A percentile compares a stretch with the other conserved stretches of the same genome.
Evolutionary conservation across 352 stramenopile species (phyloP).

Genomic region (Globisporangium abappressorium): DNA sequence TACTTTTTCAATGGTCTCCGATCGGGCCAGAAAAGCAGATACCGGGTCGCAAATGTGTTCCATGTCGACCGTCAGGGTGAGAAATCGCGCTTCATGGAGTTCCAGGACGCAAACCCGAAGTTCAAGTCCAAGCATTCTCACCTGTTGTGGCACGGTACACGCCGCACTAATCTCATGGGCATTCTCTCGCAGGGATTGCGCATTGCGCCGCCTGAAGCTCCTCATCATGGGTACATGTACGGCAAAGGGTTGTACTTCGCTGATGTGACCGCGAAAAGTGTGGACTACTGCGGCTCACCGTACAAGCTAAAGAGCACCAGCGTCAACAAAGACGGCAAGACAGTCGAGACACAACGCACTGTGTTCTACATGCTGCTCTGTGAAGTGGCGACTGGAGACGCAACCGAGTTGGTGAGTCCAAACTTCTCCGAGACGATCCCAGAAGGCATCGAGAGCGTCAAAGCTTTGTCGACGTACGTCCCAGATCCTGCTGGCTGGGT

Average conservation of each 20-base stretch:
- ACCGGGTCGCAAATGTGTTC: conserved; percentile 68
- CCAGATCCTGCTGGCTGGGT: conserved; percentile 47
- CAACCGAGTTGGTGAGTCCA: conserved; percentile 31
- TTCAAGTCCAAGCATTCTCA: conserved; percentile 41
- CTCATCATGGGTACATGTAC: conserved; percentile 78
- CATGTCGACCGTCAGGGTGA: conserved; percentile 62
- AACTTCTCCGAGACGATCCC: conserved; percentile 33
- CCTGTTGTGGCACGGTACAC: conserved; percentile 85
- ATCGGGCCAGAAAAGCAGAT: conserved; percentile 20
- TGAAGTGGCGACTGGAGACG: conserved; percentile 56
- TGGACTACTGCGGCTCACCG: conserved; percentile 62
- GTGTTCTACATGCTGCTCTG: conserved; percentile 76
- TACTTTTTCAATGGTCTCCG: conserved; percentile 67
- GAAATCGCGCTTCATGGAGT: conserved; percentile 41
- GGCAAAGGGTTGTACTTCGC: conserved; percentile 88
- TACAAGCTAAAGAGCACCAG: conserved; percentile 42
- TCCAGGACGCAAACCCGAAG: conserved; percentile 33
- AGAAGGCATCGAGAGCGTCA: conserved; percentile 60
- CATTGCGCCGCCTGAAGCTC: conserved; percentile 83
- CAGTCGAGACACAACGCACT: conserved; percentile 36
- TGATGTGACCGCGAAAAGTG: conserved; percentile 71
- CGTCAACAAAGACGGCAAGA: conserved; percentile 32
- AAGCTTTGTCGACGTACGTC: conserved; percentile 42
- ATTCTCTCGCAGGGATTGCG: conserved; percentile 82
- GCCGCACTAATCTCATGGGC: conserved; percentile 80